A percentile compares a stretch with the other conserved stretches of the same genome.
These are phyloP conservation scores for Lentinus brumalis DNA, from an alignment of 768 basidiomycete genomes.

Conservation along the genomic window DNA sequence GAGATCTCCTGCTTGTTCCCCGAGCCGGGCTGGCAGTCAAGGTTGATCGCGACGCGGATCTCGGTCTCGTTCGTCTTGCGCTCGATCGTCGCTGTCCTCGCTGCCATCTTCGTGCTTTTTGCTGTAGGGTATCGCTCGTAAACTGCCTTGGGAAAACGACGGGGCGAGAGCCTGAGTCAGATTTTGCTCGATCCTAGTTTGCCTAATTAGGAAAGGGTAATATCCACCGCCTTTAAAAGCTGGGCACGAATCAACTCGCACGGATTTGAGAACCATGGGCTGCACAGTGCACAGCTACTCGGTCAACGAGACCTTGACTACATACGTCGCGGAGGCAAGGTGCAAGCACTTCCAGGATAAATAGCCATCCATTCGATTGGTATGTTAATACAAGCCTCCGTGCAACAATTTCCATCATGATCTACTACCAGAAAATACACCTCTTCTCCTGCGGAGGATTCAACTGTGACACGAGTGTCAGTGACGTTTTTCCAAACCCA, in stretches of 20 bases:
- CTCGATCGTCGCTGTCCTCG: constrained; percentile 67
- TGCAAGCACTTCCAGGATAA: too few species aligned
- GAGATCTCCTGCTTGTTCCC: constrained; percentile 71
- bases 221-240: neutral
- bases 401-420: neutral
- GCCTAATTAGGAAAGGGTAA: neutral
- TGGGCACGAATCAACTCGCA: neutral
- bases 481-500: neutral
- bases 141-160: neutral
- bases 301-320: too few species aligned
- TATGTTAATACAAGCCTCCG: too few species aligned
- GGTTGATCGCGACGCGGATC: constrained; percentile 78
- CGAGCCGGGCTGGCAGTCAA: constrained; percentile 76
- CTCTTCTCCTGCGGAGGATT: constrained; percentile 81
- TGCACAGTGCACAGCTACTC: too few species aligned
- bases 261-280: too few species aligned
- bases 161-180: constrained; percentile 2
- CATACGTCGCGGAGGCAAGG: too few species aligned
- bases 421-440: constrained; percentile 74
- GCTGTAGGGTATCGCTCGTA: neutral
- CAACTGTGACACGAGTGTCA: constrained; percentile 46
- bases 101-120: constrained; percentile 33
- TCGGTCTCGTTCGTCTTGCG: constrained; percentile 91
- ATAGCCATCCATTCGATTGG: too few species aligned
- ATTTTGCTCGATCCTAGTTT: neutral